These are phyloP conservation scores for Leccinellum albellum DNA, from an alignment of 768 basidiomycete genomes.

Conservation along the genomic window DNA sequence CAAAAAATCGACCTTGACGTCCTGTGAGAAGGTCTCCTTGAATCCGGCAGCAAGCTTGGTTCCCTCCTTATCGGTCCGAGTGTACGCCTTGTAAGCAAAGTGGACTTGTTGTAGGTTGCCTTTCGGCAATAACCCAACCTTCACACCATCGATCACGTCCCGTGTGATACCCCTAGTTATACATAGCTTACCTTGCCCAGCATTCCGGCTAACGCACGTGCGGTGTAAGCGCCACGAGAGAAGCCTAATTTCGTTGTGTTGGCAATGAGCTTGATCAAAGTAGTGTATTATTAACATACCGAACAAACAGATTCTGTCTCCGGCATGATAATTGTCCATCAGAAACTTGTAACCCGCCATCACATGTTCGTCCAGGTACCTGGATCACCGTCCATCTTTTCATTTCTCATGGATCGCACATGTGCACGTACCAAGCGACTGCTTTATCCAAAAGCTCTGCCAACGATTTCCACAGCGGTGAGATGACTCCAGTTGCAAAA, in stretches of 20 bases:
- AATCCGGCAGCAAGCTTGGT: constrained; percentile 56
- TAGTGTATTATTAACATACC: constrained; percentile 35
- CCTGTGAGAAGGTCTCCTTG: constrained; percentile 65
- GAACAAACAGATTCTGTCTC: constrained; percentile 73
- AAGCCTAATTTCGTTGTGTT: constrained; percentile 48
- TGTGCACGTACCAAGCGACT: constrained; percentile 59
- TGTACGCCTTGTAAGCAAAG: constrained; percentile 75
- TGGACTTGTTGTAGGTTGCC: constrained; percentile 67
- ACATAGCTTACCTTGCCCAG: constrained; percentile 51
- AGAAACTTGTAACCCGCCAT: constrained; percentile 73
- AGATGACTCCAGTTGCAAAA: constrained; percentile 63
- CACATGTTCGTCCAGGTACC: constrained; percentile 73
- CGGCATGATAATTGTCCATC: constrained; percentile 70
- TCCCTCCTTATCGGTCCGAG: constrained; percentile 45
- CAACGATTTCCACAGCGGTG: constrained; percentile 52
- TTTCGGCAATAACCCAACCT: constrained; percentile 69
- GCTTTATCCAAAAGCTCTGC: constrained; percentile 66
- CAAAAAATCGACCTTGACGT: constrained; percentile 67
- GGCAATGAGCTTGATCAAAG: constrained; percentile 3
- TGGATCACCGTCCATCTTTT: constrained; percentile 19
- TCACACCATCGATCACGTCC: background rate
- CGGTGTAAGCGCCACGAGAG: constrained; percentile 68
- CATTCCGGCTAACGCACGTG: constrained; percentile 72
- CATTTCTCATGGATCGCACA: background rate
- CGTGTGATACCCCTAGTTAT: background rate